Evolutionary conservation across 495 filamentous ascomycete genomes (phyloP), one percentile per base, ranked within the genome.

Genomic region (Trypethelium eluteriae): DNA sequence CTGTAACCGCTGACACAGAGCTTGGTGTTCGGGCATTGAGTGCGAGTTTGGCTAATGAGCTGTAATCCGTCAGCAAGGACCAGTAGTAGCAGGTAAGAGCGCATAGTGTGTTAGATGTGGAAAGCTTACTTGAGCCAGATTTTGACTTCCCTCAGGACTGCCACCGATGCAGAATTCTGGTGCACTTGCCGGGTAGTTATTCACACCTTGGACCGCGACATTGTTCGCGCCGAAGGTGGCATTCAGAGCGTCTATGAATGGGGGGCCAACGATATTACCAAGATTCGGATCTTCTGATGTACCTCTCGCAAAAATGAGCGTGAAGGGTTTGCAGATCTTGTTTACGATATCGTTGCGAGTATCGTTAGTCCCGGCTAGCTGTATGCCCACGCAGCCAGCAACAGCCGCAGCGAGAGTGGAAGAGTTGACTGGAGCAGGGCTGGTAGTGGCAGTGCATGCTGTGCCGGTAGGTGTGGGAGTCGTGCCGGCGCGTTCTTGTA

Each of bases 21-120:
- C 46, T 73, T 74, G 38, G 74, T 75, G 11, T 66, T 68, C 59
- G 72, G 72, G 63, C 74, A 75, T 35, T 70, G 46, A n/a, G 39
- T 61, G 59, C 66, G 68, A 3, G 69, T 70, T 49, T 66, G 39
- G 6, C 38, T 62, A 47, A 73, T 68, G 35, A 72, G 47, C 67
- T 59, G 53, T 59, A 59, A 32, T 11, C 36, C 7, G 53, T 59
- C 53, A 59, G 53, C 36, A 4, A 59, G 36, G 14, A 14, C 36
- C 32, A 14, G 53, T 4, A 36, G 14, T 59, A 14, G 14, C 3
- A 59, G n/a, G 9, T 34, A 32, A 36, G n/a, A 35, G 7, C 53
- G 53, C 53, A 36, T 36, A 59, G 2, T 59, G 14, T 36, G 36
- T 7, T 18, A 59, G 53, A 59, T 36, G 6, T 14, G 53, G 53